phyloP scores from a whole-genome alignment of 1,284 basidiomycete species.

The Tylopilus sp. region DNA sequence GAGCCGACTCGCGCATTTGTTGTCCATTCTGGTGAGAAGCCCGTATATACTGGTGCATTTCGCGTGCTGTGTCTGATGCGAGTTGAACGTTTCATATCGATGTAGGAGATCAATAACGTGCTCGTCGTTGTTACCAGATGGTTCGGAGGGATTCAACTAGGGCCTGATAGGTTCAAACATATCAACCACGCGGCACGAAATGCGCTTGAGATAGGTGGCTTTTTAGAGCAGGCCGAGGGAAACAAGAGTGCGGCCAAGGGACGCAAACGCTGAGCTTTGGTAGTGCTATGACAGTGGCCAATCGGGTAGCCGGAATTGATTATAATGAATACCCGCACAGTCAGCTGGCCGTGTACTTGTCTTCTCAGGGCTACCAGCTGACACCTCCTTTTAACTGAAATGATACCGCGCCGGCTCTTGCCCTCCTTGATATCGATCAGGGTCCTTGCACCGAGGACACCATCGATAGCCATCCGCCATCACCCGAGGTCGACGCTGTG shows the following conservation, averaged over 20 bases:
- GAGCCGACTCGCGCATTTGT: constrained; percentile 78
- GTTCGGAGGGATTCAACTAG: constrained; percentile 79
- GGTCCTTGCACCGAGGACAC: constrained; percentile 18
- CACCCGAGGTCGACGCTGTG: constrained; percentile 11
- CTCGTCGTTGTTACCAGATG: constrained; percentile 82
- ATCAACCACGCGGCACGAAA: constrained; percentile 89
- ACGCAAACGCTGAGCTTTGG: constrained; percentile 28
- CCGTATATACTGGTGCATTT: neutral
- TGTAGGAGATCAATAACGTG: constrained; percentile 75
- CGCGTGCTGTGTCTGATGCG: neutral
- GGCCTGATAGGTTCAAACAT: constrained; percentile 89
- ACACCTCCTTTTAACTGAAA: constrained; percentile 4
- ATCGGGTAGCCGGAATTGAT: neutral
- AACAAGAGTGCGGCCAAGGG: constrained; percentile 25
- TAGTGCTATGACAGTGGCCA: neutral
- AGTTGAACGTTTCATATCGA: neutral
- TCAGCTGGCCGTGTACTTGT: neutral
- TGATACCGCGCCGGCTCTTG: constrained; percentile 16
- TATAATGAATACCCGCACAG: neutral
- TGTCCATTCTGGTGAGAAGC: constrained; percentile 76
- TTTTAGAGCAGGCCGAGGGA: constrained; percentile 50
- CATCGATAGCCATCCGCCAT: constrained; percentile 1
- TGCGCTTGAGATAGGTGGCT: constrained; percentile 80
- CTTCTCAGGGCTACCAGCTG: constrained; percentile 9
- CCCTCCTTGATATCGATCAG: constrained; percentile 18